phyloP scores from a whole-genome alignment of 176 grass and related monocot genomes.

The Elaeis guineensis region DNA sequence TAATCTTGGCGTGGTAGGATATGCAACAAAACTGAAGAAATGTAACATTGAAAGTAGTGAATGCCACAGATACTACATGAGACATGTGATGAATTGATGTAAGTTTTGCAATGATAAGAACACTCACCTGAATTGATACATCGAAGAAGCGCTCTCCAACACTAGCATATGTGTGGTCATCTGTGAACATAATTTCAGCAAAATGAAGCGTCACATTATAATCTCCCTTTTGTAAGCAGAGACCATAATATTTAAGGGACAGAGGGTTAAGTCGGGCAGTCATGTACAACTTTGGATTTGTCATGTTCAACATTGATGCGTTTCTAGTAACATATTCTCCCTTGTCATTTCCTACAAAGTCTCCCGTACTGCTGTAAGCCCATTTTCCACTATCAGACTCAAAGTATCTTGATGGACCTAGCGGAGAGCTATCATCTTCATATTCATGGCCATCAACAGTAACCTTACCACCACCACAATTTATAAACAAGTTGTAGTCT shows the following conservation, averaged over 20 bases:
- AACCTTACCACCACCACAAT: not conserved
- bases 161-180: no score
- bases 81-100: no score
- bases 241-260: slow-evolving; percentile 12
- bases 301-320: not conserved
- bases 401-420: not conserved
- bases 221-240: slow-evolving; percentile 6
- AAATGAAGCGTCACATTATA: not conserved
- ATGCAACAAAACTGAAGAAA: no score
- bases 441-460: slow-evolving; percentile 1
- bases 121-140: no score
- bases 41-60: no score
- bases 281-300: slow-evolving; percentile 7
- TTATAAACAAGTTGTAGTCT: slow-evolving; percentile 15
- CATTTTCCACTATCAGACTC: not conserved
- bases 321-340: not conserved
- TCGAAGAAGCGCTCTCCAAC: no score
- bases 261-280: slow-evolving; percentile 7
- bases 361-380: slow-evolving; percentile 9
- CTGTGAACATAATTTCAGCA: no score
- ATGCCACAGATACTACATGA: no score
- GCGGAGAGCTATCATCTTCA: not conserved
- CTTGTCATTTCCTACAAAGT: not conserved
- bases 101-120: no score
- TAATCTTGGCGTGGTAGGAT: no score